phyloP scores from a whole-genome alignment of 805 yeast species.

The Kockiozyma suomiensis region DNA sequence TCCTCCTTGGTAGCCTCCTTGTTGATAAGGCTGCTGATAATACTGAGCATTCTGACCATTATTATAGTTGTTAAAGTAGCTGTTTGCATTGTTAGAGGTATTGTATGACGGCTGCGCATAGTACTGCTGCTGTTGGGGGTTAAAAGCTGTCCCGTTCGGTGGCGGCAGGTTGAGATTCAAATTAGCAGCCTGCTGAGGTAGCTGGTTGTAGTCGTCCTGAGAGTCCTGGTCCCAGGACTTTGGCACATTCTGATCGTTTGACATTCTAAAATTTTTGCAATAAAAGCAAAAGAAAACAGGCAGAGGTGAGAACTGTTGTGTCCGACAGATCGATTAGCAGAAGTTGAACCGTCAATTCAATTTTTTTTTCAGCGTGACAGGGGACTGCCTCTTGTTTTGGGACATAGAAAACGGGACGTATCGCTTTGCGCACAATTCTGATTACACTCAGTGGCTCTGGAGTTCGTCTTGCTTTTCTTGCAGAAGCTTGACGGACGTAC shows the following conservation, averaged over 20 bases:
- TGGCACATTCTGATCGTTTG: conserved; percentile 26
- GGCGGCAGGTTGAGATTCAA: conserved; percentile 2
- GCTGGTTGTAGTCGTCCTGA: conserved; percentile 27
- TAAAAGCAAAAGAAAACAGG: background rate
- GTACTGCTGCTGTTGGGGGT: conserved; percentile 8
- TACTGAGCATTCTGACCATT: conserved; percentile 13
- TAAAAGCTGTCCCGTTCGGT: background rate
- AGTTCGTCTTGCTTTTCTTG: too few species aligned
- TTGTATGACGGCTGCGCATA: conserved; percentile 18
- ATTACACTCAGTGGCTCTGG: background rate
- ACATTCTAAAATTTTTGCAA: conserved; percentile 3
- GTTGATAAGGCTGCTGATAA: conserved; percentile 23
- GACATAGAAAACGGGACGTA: background rate
- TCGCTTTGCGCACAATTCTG: background rate
- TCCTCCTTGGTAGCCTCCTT: conserved; percentile 23
- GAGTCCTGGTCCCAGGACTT: conserved; percentile 33
- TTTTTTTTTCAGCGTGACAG: conserved; percentile 3
- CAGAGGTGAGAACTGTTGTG: background rate
- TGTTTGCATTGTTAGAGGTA: conserved; percentile 7
- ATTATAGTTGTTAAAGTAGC: conserved; percentile 12
- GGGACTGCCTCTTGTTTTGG: background rate
- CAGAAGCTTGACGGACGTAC: too few species aligned
- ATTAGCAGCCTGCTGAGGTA: conserved; percentile 21
- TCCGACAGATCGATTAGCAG: background rate
- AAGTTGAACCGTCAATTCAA: too few species aligned